Conservation (phyloP, 2,329 filamentous ascomycete species). For the Penicillium vulpinum region DNA sequence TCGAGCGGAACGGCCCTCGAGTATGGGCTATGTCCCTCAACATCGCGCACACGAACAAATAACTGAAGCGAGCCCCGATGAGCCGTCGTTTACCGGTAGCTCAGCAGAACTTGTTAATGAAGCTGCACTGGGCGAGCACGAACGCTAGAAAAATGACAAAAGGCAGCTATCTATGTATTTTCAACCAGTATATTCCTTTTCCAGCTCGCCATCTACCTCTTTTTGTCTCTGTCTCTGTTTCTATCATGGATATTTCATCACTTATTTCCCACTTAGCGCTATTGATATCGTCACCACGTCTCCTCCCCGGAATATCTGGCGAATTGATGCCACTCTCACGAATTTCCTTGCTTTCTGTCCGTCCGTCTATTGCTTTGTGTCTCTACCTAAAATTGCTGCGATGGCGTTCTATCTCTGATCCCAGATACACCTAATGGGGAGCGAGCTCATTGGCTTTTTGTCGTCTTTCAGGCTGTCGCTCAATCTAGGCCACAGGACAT, state of each 20-base stretch:
- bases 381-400: slow-evolving; percentile 10
- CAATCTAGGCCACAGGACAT: background rate
- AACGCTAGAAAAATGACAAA: slow-evolving; percentile 1
- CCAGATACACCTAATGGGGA: slow-evolving; percentile 11
- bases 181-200: slow-evolving; percentile 7
- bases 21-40: slow-evolving; percentile 52
- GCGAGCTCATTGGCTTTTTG: background rate
- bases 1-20: slow-evolving; percentile 44
- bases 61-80: slow-evolving; percentile 42
- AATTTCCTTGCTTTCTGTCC: slow-evolving; percentile 20
- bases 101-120: slow-evolving; percentile 48
- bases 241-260: background rate
- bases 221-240: background rate
- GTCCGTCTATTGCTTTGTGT: background rate
- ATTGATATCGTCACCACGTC: slow-evolving; percentile 1
- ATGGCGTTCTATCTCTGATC: slow-evolving; percentile 7
- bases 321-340: slow-evolving; percentile 20
- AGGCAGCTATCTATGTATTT: background rate
- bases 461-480: background rate
- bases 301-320: slow-evolving; percentile 7
- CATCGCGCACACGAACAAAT: slow-evolving; percentile 52
- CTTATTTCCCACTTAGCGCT: background rate
- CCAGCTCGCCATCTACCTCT: slow-evolving; percentile 5
- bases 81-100: slow-evolving; percentile 42
- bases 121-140: slow-evolving; percentile 20